Percentiles rank a stretch among this genome's conserved stretches.
phyloP scores from a whole-genome alignment of 371 early-diverging fungal genomes.

The Paraphysoderma sedebokerense region DNA sequence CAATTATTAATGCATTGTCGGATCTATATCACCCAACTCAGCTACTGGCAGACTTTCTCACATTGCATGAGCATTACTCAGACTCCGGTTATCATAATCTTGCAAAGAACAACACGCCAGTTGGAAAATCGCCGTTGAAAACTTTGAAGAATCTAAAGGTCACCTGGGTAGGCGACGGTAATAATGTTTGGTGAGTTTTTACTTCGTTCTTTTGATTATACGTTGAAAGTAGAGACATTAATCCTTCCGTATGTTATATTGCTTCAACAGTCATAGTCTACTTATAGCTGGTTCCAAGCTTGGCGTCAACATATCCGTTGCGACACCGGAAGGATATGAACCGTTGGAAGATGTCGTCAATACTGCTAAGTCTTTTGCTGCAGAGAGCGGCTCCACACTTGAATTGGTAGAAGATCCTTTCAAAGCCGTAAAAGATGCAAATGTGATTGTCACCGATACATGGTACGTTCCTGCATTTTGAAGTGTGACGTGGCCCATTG shows the following conservation, averaged over 20 bases:
- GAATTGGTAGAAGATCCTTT: slow-evolving; percentile 43
- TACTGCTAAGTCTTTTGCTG: slow-evolving; percentile 31
- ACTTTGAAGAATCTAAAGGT: slow-evolving; percentile 48
- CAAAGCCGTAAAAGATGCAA: slow-evolving; percentile 59
- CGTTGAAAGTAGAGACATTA: too few relatives aligned
- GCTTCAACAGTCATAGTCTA: slow-evolving; percentile 72
- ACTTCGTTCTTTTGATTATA: too few relatives aligned
- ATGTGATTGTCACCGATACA: slow-evolving; percentile 88
- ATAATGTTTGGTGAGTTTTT: slow-evolving; percentile 92
- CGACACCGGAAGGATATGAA: slow-evolving; percentile 66
- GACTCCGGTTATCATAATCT: slow-evolving; percentile 8
- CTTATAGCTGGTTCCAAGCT: slow-evolving; percentile 72
- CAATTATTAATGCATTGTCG: slow-evolving; percentile 87
- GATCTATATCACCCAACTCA: slow-evolving; percentile 90
- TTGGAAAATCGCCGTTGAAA: not conserved
- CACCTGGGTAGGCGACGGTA: slow-evolving; percentile 94
- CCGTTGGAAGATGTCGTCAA: slow-evolving; percentile 47
- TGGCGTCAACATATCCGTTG: slow-evolving; percentile 61
- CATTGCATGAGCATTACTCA: slow-evolving; percentile 57
- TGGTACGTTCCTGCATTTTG: slow-evolving; percentile 35
- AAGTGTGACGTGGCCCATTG: not conserved
- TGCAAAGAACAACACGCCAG: slow-evolving; percentile 2
- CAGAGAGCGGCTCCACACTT: slow-evolving; percentile 29
- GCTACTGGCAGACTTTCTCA: slow-evolving; percentile 84
- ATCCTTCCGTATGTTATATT: too few relatives aligned